Evolutionary conservation across 2,329 filamentous ascomycete species (phyloP).

Genomic region (Camillea tinctor): DNA sequence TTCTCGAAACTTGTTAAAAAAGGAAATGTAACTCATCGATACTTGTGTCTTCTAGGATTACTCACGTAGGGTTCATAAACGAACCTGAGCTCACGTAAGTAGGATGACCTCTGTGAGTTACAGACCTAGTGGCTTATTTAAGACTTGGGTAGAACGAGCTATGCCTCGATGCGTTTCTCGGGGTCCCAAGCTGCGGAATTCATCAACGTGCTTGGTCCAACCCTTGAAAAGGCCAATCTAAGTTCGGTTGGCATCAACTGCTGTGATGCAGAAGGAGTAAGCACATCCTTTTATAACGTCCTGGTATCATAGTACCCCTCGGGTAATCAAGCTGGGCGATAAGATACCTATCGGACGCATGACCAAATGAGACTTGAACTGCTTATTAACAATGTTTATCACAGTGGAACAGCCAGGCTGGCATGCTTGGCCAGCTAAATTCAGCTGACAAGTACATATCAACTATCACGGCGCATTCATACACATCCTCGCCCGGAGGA

Average conservation of each 20-base stretch:
- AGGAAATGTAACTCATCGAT: background rate
- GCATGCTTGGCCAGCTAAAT: conserved; percentile 8
- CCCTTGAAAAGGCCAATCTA: conserved; percentile 37
- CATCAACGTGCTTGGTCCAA: conserved; percentile 41
- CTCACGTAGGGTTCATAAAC: conserved; percentile 48
- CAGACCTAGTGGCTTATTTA: background rate
- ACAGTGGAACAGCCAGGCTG: conserved; percentile 11
- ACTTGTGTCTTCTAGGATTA: conserved; percentile 26
- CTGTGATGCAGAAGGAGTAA: conserved; percentile 18
- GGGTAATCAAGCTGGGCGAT: background rate
- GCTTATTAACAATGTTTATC: background rate
- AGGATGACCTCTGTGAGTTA: background rate
- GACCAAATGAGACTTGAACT: background rate
- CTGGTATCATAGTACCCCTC: background rate
- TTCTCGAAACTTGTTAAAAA: background rate
- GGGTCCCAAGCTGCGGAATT: conserved; percentile 36
- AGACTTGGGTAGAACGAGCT: conserved; percentile 25
- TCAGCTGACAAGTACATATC: conserved; percentile 37
- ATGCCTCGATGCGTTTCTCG: conserved; percentile 34
- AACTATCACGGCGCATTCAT: conserved; percentile 41
- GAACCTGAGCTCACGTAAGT: conserved; percentile 40
- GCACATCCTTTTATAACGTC: background rate
- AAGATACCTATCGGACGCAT: background rate
- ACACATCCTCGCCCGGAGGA: conserved; percentile 25
- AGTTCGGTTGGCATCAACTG: conserved; percentile 15